Percentiles rank a stretch among this genome's conserved stretches.
Evolutionary conservation across 768 basidiomycete genomes (phyloP).

Genomic region (Pleurotus platypus): DNA sequence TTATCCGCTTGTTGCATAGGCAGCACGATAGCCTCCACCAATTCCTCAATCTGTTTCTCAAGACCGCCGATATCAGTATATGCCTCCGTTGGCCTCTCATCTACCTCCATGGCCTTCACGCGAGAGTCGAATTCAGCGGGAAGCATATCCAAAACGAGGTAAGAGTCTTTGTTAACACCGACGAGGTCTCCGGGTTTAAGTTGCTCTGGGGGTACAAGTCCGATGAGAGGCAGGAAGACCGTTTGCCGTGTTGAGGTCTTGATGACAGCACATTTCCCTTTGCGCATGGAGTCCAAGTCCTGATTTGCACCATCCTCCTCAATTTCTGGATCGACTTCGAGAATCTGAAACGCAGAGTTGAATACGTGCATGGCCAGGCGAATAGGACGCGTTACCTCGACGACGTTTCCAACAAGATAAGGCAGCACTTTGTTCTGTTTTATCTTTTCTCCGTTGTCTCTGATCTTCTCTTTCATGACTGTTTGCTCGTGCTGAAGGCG

Average conservation of each 20-base stretch:
- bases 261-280: conserved; percentile 97
- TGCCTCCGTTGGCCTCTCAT: conserved; percentile 94
- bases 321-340: conserved; percentile 90
- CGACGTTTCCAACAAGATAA: conserved; percentile 96
- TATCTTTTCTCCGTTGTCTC: conserved; percentile 96
- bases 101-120: conserved; percentile 99
- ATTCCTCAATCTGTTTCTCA: conserved; percentile 98
- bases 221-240: conserved; percentile 96
- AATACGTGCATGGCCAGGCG: not conserved
- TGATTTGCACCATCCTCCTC: conserved; percentile 96
- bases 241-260: conserved; percentile 99
- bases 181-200: conserved; percentile 92
- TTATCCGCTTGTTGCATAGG: conserved; percentile 99
- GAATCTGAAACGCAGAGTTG: conserved; percentile 50
- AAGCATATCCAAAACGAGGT: conserved; percentile 91
- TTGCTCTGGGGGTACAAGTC: conserved; percentile 90
- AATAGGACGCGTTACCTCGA: conserved; percentile 63
- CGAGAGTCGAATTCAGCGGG: conserved; percentile 97
- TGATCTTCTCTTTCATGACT: conserved; percentile 98
- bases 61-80: conserved; percentile 97
- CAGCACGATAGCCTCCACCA: conserved; percentile 96
- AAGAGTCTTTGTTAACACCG: conserved; percentile 99
- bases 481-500: conserved; percentile 91
- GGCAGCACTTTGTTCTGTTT: conserved; percentile 99
- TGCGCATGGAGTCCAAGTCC: conserved; percentile 91